Evolutionary conservation across 2,329 filamentous ascomycete species (phyloP).

Genomic region (Domatiomyces globalis): DNA sequence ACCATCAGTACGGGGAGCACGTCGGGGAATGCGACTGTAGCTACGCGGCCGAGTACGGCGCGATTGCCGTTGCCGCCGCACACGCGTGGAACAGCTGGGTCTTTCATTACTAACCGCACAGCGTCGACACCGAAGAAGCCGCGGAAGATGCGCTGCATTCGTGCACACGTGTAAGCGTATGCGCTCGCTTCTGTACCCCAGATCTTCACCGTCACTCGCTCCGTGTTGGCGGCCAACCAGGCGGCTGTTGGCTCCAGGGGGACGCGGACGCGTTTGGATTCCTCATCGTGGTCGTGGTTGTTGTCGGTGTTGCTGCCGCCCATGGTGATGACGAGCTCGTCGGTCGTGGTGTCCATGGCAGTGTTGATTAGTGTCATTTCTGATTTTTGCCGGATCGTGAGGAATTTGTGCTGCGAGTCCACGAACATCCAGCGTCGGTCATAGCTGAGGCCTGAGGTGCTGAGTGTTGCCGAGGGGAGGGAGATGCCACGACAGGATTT

Average conservation of each 20-base stretch:
- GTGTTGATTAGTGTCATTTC: slow-evolving; percentile 51
- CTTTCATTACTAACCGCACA: slow-evolving; percentile 48
- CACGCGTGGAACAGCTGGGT: slow-evolving; percentile 39
- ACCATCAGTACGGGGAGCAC: slow-evolving; percentile 44
- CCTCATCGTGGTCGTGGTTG: slow-evolving; percentile 4
- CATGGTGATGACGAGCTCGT: slow-evolving; percentile 35
- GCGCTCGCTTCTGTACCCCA: slow-evolving; percentile 47
- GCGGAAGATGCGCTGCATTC: slow-evolving; percentile 40
- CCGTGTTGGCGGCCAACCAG: slow-evolving; percentile 43
- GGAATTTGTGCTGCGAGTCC: slow-evolving; percentile 39
- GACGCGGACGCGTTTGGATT: slow-evolving; percentile 32
- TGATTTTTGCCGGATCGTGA: slow-evolving; percentile 48
- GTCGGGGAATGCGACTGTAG: slow-evolving; percentile 46
- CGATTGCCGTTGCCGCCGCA: slow-evolving; percentile 43
- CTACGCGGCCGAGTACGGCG: slow-evolving; percentile 38
- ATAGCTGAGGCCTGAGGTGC: slow-evolving; percentile 44
- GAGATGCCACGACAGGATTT: slow-evolving; percentile 52
- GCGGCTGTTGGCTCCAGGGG: slow-evolving; percentile 39
- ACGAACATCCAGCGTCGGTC: slow-evolving; percentile 56
- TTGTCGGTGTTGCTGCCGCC: not conserved
- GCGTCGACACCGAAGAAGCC: slow-evolving; percentile 35
- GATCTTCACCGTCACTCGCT: slow-evolving; percentile 37
- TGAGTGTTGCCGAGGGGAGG: slow-evolving; percentile 37
- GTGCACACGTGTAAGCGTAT: slow-evolving; percentile 36
- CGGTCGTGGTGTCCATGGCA: slow-evolving; percentile 30